Conservation (phyloP, 2,329 filamentous ascomycete species). For the Fusarium sp. region DNA sequence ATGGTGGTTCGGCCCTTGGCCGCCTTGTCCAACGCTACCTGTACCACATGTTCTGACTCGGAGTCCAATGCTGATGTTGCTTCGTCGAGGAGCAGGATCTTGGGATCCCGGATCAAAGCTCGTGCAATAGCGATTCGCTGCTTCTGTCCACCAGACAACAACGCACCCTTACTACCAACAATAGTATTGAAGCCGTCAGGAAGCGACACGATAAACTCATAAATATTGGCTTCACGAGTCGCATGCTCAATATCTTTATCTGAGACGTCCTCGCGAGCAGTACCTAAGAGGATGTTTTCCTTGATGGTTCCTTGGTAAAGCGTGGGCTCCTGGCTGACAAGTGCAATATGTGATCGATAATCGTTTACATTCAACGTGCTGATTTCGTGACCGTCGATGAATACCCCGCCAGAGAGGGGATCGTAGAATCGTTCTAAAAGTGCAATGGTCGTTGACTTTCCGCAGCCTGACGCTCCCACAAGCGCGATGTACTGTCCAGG, state of each 20-base stretch:
- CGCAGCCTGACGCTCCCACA: slow-evolving; percentile 93
- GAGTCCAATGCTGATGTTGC: slow-evolving; percentile 81
- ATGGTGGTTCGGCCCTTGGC: slow-evolving; percentile 89
- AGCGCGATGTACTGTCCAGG: slow-evolving; percentile 88
- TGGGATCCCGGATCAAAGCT: slow-evolving; percentile 89
- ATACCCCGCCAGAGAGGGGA: slow-evolving; percentile 80
- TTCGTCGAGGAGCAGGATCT: slow-evolving; percentile 85
- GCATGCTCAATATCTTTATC: slow-evolving; percentile 80
- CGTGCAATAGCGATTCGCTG: slow-evolving; percentile 94
- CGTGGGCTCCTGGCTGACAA: slow-evolving; percentile 94
- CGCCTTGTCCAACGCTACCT: slow-evolving; percentile 82
- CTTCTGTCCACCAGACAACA: slow-evolving; percentile 92
- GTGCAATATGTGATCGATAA: slow-evolving; percentile 83
- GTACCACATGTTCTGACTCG: slow-evolving; percentile 81
- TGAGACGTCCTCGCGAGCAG: slow-evolving; percentile 69
- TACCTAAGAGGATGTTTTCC: slow-evolving; percentile 89
- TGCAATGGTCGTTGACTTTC: slow-evolving; percentile 93
- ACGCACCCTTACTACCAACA: slow-evolving; percentile 85
- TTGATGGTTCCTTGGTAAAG: slow-evolving; percentile 91
- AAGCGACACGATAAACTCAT: slow-evolving; percentile 87
- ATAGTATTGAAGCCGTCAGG: slow-evolving; percentile 87
- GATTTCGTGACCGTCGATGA: slow-evolving; percentile 85
- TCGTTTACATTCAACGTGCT: slow-evolving; percentile 82
- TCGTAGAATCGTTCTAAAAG: slow-evolving; percentile 96
- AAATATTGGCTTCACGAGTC: slow-evolving; percentile 91